Conservation (phyloP, 2,329 filamentous ascomycete species). For the Monascus ruber region DNA sequence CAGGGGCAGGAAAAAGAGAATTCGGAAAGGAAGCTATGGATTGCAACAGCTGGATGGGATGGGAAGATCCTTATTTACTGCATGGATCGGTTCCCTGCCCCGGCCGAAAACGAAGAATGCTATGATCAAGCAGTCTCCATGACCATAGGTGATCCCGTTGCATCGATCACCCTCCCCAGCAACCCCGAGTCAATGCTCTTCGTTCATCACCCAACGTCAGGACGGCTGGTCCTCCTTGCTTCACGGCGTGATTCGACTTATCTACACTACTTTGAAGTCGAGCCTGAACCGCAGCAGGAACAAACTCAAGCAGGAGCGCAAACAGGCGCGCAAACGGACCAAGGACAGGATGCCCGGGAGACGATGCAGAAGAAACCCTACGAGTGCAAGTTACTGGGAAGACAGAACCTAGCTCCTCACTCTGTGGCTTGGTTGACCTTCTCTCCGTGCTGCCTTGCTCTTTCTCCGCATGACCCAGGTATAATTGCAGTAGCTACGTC, state of each 20-base stretch:
- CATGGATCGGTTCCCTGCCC: constrained; percentile 8
- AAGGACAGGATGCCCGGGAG: neutral
- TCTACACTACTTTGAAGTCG: constrained; percentile 43
- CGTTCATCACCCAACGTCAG: constrained; percentile 37
- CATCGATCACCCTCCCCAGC: constrained; percentile 26
- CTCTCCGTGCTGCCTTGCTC: constrained; percentile 46
- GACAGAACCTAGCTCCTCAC: constrained; percentile 51
- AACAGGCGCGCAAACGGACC: no score
- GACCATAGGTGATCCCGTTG: constrained; percentile 16
- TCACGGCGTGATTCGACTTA: constrained; percentile 48
- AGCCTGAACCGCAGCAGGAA: constrained; percentile 2
- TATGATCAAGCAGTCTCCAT: neutral
- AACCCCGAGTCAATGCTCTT: constrained; percentile 50
- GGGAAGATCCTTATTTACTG: constrained; percentile 44
- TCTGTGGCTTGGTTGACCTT: constrained; percentile 55
- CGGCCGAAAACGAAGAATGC: constrained; percentile 1
- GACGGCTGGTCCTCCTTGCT: constrained; percentile 39
- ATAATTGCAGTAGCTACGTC: constrained; percentile 51
- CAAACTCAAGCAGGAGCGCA: neutral
- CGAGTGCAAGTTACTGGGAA: constrained; percentile 36
- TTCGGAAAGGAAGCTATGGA: constrained; percentile 17
- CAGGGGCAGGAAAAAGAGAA: constrained; percentile 9
- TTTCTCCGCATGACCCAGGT: constrained; percentile 43
- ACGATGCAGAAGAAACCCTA: constrained; percentile 1
- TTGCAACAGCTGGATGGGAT: constrained; percentile 54